These are phyloP conservation scores for Solanum chilense DNA, from an alignment of 257 asterid species.

Conservation along the genomic window DNA sequence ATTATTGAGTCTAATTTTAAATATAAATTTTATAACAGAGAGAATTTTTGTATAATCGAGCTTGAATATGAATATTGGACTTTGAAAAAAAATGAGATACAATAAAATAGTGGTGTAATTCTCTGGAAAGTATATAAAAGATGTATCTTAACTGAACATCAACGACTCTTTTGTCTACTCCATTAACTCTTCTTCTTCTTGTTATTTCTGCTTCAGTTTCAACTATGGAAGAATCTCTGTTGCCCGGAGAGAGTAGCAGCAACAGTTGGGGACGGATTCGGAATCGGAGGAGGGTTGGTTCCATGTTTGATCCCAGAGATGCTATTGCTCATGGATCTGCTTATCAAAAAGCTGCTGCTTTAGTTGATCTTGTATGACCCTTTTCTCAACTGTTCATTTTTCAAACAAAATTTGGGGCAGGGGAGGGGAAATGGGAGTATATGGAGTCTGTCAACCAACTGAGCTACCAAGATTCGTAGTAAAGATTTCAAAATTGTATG, in stretches of 20 bases:
- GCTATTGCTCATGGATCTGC: conserved; percentile 80
- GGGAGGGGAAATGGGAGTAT: neutral
- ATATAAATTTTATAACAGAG: too few species aligned
- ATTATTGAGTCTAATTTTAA: too few species aligned
- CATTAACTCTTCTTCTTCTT: neutral
- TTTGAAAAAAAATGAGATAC: too few species aligned
- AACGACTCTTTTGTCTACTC: neutral
- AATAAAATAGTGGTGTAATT: too few species aligned
- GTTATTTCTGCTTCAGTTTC: neutral
- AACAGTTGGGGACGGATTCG: conserved; percentile 8
- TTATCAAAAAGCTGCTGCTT: conserved; percentile 88
- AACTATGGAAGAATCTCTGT: conserved; percentile 40
- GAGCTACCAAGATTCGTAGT: neutral
- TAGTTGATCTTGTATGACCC: conserved; percentile 80
- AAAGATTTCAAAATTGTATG: neutral
- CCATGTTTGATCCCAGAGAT: conserved; percentile 29
- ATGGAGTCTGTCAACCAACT: neutral
- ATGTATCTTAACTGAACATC: neutral
- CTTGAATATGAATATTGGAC: too few species aligned
- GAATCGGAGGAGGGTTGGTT: conserved; percentile 7
- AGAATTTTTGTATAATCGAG: too few species aligned
- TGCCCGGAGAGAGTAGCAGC: conserved; percentile 28
- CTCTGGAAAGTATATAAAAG: neutral
- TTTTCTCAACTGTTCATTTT: neutral
- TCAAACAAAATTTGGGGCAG: neutral